Base-by-base conservation (phyloP, 1,284 basidiomycete genomes). In the Takashimella koratensis region DNA sequence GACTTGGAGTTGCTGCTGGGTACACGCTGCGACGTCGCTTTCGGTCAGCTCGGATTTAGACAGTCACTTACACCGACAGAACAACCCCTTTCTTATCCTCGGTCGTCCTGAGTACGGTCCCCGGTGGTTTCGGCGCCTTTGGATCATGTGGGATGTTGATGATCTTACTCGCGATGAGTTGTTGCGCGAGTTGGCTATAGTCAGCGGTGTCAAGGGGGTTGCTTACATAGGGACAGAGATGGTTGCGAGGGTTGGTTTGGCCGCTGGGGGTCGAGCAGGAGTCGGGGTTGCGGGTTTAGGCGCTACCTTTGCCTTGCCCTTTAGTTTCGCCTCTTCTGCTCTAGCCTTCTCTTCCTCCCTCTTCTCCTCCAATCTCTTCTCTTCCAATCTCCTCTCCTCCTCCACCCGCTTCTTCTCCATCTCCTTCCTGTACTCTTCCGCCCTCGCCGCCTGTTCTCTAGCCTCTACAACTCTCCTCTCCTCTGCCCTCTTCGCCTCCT, bases 61-160 rank as follows among this genome's bases (percentile, higher is more conserved):
- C 44, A 8, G 24, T 16, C 6, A 67, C 67, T 58, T 44, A 70
- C 68, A 70, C 59, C 3, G 61, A 65, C 16, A 70, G 39, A 2
- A 63, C 58, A n/a, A 66, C 62, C 19, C 57, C 47, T 50, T 69
- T 68, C 50, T 59, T 57, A 43, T 71, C 68, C n/a, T 69, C 68
- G 10, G 58, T 58, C n/a, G 63, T 62, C 5, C 57, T 54, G 25
- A 66, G 36, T 6, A 71, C 56, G 4, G 58, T 64, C 6, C 60
- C 68, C 0, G 67, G 66, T 19, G 67, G 49, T 52, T 65, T 65
- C 3, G 60, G 60, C n/a, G 53, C 51, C 16, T 43, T 49, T 0
- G 63, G 54, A 16, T 56, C 57, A 2, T 59, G 45, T 2, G 63
- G 60, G 11, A 64, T 36, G 46, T 58, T 46, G 19, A 71, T 47